These are phyloP conservation scores for Podospora tetraspora DNA, from an alignment of 495 filamentous ascomycete genomes.

Conservation along the genomic window DNA sequence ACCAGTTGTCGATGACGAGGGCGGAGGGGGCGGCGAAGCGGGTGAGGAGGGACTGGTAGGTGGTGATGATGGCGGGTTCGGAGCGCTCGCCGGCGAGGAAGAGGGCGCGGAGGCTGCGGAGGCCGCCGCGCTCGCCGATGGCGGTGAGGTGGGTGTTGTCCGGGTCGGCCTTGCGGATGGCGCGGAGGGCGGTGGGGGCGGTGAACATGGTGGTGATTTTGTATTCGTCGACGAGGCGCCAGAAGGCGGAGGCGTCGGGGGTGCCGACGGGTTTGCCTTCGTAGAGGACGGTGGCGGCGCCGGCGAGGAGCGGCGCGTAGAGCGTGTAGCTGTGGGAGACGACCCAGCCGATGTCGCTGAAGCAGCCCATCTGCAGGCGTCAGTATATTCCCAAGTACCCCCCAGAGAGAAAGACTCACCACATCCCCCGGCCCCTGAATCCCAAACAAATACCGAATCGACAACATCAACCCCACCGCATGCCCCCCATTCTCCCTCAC, in stretches of 20 bases:
- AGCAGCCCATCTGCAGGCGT: conserved; percentile 26
- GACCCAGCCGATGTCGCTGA: conserved; percentile 77
- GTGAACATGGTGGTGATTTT: conserved; percentile 80
- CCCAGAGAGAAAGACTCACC: conserved; percentile 21
- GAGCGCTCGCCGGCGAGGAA: conserved; percentile 88
- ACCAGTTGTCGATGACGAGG: conserved; percentile 88
- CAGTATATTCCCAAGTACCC: not conserved
- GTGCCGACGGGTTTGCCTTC: conserved; percentile 92
- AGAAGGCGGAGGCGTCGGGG: conserved; percentile 79
- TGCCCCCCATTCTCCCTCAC: conserved; percentile 79
- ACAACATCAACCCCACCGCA: conserved; percentile 76
- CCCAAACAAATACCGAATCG: conserved; percentile 72
- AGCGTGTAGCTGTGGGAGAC: conserved; percentile 82
- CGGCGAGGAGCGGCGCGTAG: conserved; percentile 69
- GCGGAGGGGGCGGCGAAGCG: conserved; percentile 59
- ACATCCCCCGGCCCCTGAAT: conserved; percentile 77
- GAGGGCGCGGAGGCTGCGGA: conserved; percentile 62
- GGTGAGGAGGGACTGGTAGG: conserved; percentile 67
- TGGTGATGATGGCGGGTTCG: conserved; percentile 76
- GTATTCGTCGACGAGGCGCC: conserved; percentile 79
- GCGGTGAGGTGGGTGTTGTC: conserved; percentile 58
- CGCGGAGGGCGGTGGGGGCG: conserved; percentile 78
- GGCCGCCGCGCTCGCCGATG: conserved; percentile 58
- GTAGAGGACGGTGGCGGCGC: conserved; percentile 81
- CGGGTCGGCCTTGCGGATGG: conserved; percentile 81